phyloP scores from a whole-genome alignment of 441 rosid genomes.

The Dalechampia spathulata region DNA sequence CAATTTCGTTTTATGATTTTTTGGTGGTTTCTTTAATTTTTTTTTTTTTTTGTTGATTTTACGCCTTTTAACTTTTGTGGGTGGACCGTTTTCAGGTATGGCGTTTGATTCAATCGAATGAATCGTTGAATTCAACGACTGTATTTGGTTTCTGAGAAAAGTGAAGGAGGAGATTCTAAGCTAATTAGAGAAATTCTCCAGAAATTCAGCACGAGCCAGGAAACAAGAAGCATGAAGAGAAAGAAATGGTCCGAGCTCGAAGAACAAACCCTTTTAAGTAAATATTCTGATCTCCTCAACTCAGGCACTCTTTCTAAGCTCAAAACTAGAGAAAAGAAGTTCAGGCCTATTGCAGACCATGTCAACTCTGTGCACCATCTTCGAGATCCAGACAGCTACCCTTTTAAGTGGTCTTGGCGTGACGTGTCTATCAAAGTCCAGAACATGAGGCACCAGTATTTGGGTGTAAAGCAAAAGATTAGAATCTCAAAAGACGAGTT shows the following conservation, averaged over 20 bases:
- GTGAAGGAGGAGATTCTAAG: too few relatives aligned
- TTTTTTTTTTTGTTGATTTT: too few relatives aligned
- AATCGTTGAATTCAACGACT: too few relatives aligned
- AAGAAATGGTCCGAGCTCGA: constrained; percentile 71
- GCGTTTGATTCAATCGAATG: too few relatives aligned
- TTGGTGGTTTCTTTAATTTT: too few relatives aligned
- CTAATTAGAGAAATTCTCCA: too few relatives aligned
- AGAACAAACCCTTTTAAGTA: constrained; percentile 49
- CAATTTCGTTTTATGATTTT: too few relatives aligned
- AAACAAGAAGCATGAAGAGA: constrained; percentile 20
- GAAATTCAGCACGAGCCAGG: too few relatives aligned
- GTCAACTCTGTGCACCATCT: constrained; percentile 56
- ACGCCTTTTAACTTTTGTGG: too few relatives aligned
- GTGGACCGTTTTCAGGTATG: too few relatives aligned
- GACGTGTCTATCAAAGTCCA: constrained; percentile 72
- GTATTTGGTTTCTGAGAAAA: too few relatives aligned
- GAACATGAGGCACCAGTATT: constrained; percentile 75
- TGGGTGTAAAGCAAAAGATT: constrained; percentile 83
- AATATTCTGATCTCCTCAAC: constrained; percentile 51
- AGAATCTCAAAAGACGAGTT: constrained; percentile 42
- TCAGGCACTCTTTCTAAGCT: constrained; percentile 57
- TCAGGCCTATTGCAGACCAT: constrained; percentile 69
- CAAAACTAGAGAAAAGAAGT: constrained; percentile 71
- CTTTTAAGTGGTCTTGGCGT: constrained; percentile 77
- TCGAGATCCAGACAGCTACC: constrained; percentile 47